Base-by-base conservation (phyloP, 208 protist genomes). In the Acanthamoeba lenticulata region DNA sequence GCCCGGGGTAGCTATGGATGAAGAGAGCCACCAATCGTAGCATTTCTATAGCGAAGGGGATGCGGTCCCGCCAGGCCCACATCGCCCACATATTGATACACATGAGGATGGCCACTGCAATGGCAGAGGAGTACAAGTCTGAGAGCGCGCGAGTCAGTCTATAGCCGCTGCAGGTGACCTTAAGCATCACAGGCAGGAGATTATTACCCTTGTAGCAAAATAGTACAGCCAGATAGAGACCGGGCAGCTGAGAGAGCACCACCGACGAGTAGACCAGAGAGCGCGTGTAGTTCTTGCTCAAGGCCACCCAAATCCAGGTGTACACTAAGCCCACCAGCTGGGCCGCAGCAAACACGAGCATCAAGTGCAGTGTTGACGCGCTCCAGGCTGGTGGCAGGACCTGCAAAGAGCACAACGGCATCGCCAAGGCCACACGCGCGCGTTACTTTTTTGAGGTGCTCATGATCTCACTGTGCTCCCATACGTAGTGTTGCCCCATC, bases 51-150 rank as follows among this genome's bases (percentile, higher is more conserved):
- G 86, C 86, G 1, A 42, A 92, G 36, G 86, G 86, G 34, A 92
- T 92, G 57, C 86, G 86, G 27, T 77, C 42, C 45, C 86, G 17
- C 86, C 86, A 92, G 7, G 60, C 90, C 4, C n/a, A 77, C 17
- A 60, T 19, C 4, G 40, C 19, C 13, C n/a, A 69, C 11, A 44
- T 36, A 17, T 65, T 40, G 47, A 67, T 44, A 15, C 21, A 27
- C 29, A 67, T 45, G 52, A 44, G 44, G 21, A 65, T 34, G 47
- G 29, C n/a, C n/a, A n/a, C n/a, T n/a, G n/a, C n/a, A n/a, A n/a
- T n/a, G n/a, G n/a, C n/a, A n/a, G n/a, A n/a, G n/a, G n/a, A n/a
- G n/a, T n/a, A n/a, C n/a, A n/a, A n/a, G n/a, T n/a, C n/a, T n/a
- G n/a, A n/a, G n/a, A n/a, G n/a, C n/a, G n/a, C n/a, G n/a, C n/a